phyloP scores from a whole-genome alignment of 2,329 filamentous ascomycete species.

The Didymella sp. region DNA sequence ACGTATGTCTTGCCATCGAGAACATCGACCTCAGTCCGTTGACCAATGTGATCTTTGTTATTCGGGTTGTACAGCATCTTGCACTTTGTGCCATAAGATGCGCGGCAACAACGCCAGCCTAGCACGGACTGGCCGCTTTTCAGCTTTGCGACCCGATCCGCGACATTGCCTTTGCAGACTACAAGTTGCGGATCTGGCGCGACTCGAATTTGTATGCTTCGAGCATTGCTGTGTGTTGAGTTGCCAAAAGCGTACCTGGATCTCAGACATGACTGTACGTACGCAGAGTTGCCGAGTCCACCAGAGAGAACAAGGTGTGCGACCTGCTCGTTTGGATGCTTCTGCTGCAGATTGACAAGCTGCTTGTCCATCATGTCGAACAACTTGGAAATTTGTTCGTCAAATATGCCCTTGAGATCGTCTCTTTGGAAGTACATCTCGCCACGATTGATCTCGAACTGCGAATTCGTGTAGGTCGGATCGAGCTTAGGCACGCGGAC shows the following conservation, averaged over 20 bases:
- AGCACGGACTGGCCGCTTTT: slow-evolving; percentile 52
- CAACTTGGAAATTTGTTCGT: slow-evolving; percentile 30
- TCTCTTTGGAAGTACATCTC: slow-evolving; percentile 37
- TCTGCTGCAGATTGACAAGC: slow-evolving; percentile 23
- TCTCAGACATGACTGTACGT: slow-evolving; percentile 49
- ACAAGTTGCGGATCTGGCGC: slow-evolving; percentile 62
- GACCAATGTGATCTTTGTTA: slow-evolving; percentile 41
- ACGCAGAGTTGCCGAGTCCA: slow-evolving; percentile 53
- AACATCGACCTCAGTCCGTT: slow-evolving; percentile 35
- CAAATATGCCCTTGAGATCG: slow-evolving; percentile 29
- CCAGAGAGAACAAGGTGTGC: slow-evolving; percentile 51
- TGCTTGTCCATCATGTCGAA: slow-evolving; percentile 45
- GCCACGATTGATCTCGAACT: slow-evolving; percentile 27
- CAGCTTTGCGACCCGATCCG: slow-evolving; percentile 59
- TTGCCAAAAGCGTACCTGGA: slow-evolving; percentile 41
- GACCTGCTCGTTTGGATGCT: slow-evolving; percentile 40
- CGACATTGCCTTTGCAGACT: slow-evolving; percentile 61
- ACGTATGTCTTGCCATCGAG: slow-evolving; percentile 48
- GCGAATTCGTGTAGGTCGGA: slow-evolving; percentile 21
- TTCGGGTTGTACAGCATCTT: slow-evolving; percentile 47
- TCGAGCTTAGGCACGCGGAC: slow-evolving; percentile 42
- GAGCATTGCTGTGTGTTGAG: slow-evolving; percentile 24
- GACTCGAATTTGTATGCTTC: slow-evolving; percentile 30
- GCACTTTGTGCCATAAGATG: slow-evolving; percentile 49
- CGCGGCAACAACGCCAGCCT: slow-evolving; percentile 48